A percentile compares a stretch with the other conserved stretches of the same genome.
These are phyloP conservation scores for Hippophae gyantsensis DNA, from an alignment of 306 rosid genomes.

Conservation along the genomic window DNA sequence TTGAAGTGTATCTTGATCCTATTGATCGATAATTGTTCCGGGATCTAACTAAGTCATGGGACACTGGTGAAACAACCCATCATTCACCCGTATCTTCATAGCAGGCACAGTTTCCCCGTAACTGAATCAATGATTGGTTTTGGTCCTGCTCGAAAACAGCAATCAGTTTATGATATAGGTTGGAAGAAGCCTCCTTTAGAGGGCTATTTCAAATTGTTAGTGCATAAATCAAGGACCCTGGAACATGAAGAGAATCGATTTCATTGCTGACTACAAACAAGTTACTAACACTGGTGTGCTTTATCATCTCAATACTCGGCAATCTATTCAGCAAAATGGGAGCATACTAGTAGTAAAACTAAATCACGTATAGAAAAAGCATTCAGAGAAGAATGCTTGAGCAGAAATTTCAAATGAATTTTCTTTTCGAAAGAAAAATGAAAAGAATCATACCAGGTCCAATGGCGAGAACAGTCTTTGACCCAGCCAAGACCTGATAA, in stretches of 20 bases:
- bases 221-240: too few relatives aligned
- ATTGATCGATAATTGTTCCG: neutral
- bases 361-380: too few relatives aligned
- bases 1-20: neutral
- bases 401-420: too few relatives aligned
- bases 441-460: slow-evolving; percentile 61
- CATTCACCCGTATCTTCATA: slow-evolving; percentile 31
- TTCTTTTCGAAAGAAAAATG: neutral
- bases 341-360: too few relatives aligned
- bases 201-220: neutral
- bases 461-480: slow-evolving; percentile 85
- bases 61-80: neutral
- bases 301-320: neutral
- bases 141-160: slow-evolving; percentile 47
- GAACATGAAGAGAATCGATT: too few relatives aligned
- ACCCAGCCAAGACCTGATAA: slow-evolving; percentile 67
- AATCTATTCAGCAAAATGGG: too few relatives aligned
- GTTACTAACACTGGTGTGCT: neutral
- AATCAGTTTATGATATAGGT: neutral
- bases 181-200: neutral
- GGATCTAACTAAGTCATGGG: neutral
- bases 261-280: neutral
- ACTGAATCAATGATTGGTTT: slow-evolving; percentile 55
- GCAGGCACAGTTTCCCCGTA: slow-evolving; percentile 59
- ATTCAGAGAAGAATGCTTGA: neutral